Evolutionary conservation across 2,329 filamentous ascomycete genomes (phyloP), one percentile per base, ranked within the genome.

Genomic region (Aureobasidium sp.): DNA sequence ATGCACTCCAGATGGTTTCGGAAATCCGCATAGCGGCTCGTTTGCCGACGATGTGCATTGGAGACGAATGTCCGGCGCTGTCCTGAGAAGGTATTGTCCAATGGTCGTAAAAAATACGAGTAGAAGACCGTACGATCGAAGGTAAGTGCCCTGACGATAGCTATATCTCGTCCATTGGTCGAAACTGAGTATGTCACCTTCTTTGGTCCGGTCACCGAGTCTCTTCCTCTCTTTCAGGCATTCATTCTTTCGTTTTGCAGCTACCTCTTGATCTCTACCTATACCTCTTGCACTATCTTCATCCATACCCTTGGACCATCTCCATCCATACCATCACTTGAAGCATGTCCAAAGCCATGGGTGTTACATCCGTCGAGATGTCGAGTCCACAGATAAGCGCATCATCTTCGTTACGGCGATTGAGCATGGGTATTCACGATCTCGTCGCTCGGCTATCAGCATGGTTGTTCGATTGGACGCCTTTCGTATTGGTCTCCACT

Each of bases 391-490:
- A 17, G 11, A 11, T 23, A 15, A 40, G 23, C 4, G n/a, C 23
- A 7, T 53, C 50, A 2, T 53, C 50, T 5, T 33, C 35, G 17
- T 17, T 53, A 2, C 23, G 50, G 23, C 50, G 50, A 15, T 3
- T 53, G 35, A 40, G 9, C 23, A 7, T 40, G 35, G 25, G 50
- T 9, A 10, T 53, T 13, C 50, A 21, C 2, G 23, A 10, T 29
- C 50, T 53, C 9, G 3, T 13, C 10, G 35, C 50, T 40, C 33
- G n/a, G 17, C 23, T 69, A 54, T 70, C 68, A 9, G 67, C 68
- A 60, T 69, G 65, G 67, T 60, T 70, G 3, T 63, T 68, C 47
- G 68, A 67, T 38, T 69, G 67, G 65, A 70, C 69, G 9, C 69
- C 69, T 4, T 66, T 67, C 46, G 60, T 64, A 10, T 60, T 70